These are phyloP conservation scores for Verbena officinalis DNA, from an alignment of 257 asterid genomes.

Conservation along the genomic window DNA sequence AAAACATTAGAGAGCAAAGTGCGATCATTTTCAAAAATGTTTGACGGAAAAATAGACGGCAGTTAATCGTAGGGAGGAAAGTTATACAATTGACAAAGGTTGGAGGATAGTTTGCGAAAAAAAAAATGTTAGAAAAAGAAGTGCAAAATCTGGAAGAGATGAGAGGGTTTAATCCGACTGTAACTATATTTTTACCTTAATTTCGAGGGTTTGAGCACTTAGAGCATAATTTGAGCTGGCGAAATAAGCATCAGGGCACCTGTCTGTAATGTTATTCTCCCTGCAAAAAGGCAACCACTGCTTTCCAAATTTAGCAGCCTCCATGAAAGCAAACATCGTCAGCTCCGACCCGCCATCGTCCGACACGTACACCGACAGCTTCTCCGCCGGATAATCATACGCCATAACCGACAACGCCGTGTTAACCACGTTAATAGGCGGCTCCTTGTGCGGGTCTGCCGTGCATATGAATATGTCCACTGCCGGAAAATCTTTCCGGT, in stretches of 20 bases:
- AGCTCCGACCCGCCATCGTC: conserved; percentile 84
- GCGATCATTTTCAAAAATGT: too few species aligned
- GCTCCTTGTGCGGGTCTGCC: conserved; percentile 80
- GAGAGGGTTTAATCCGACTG: too few species aligned
- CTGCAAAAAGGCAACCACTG: conserved; percentile 73
- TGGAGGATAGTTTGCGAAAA: too few species aligned
- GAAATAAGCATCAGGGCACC: conserved; percentile 69
- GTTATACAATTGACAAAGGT: too few species aligned
- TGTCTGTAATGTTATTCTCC: conserved; percentile 49
- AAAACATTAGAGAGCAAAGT: too few species aligned
- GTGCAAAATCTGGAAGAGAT: too few species aligned
- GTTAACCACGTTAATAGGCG: conserved; percentile 60
- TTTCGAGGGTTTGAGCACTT: conserved; percentile 25
- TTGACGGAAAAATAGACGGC: too few species aligned
- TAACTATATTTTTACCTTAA: conserved; percentile 50
- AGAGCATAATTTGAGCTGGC: conserved; percentile 33
- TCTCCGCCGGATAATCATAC: conserved; percentile 70
- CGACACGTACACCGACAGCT: conserved; percentile 69
- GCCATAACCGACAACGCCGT: conserved; percentile 84
- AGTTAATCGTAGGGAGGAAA: too few species aligned
- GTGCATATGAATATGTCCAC: conserved; percentile 76
- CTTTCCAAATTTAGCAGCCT: conserved; percentile 68
- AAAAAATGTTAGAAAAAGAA: too few species aligned
- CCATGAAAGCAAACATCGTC: conserved; percentile 72
- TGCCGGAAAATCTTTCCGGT: conserved; percentile 47